Evolutionary conservation across 768 basidiomycete species (phyloP).

Genomic region (Boletus eberwhitei): DNA sequence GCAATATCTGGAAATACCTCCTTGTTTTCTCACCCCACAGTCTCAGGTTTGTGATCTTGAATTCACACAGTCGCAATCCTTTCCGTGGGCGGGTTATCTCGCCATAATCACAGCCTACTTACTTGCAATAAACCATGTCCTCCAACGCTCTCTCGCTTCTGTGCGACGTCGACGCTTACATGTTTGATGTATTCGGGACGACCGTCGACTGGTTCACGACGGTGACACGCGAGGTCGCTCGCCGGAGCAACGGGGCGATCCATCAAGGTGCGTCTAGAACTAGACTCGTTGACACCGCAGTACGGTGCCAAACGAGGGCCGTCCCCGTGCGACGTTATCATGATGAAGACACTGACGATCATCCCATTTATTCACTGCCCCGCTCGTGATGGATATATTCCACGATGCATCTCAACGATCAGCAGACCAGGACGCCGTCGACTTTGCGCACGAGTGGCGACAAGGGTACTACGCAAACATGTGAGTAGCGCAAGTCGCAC

Average conservation of each 20-base stretch:
- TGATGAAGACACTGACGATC: neutral
- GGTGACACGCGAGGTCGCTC: conserved; percentile 18
- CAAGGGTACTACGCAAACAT: conserved; percentile 39
- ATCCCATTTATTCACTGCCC: neutral
- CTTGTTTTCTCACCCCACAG: no score
- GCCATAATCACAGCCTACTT: no score
- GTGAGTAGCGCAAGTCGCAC: neutral
- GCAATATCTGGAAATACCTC: no score
- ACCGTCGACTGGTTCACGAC: conserved; percentile 42
- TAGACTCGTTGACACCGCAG: neutral
- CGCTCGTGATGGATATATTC: no score
- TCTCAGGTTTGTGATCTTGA: no score
- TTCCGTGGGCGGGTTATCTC: no score
- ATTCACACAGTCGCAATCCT: no score
- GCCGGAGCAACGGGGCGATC: conserved; percentile 12
- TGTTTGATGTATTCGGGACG: conserved; percentile 53
- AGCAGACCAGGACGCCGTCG: conserved; percentile 22
- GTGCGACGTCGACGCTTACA: conserved; percentile 37
- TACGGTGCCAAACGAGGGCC: neutral
- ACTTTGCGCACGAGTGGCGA: conserved; percentile 59
- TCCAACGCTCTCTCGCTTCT: neutral
- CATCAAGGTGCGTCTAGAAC: conserved; percentile 10
- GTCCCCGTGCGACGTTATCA: no score
- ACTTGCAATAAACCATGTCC: neutral
- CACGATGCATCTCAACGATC: no score